phyloP scores from a whole-genome alignment of 2,329 filamentous ascomycete species.

The Orbilia brochopaga region DNA sequence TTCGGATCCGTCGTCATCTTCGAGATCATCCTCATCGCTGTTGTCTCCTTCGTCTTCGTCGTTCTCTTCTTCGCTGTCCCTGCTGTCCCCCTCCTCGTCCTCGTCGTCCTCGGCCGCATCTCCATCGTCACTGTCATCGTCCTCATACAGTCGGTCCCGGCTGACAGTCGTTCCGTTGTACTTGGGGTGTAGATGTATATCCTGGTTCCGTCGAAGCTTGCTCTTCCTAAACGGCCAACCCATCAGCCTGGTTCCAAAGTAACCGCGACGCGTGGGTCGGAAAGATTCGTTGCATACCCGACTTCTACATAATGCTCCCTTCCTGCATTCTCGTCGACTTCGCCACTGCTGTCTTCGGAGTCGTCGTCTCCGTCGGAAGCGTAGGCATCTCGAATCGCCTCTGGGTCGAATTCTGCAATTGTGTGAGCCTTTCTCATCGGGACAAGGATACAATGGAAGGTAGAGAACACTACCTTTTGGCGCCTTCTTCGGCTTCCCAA shows the following conservation, averaged over 20 bases:
- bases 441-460: constrained; percentile 39
- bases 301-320: constrained; percentile 87
- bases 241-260: constrained; percentile 16
- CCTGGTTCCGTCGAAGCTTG: constrained; percentile 76
- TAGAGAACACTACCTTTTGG: constrained; percentile 52
- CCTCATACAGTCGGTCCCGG: constrained; percentile 68
- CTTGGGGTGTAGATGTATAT: constrained; percentile 72
- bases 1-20: constrained; percentile 52
- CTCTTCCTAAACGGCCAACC: constrained; percentile 68
- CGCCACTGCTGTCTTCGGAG: constrained; percentile 63
- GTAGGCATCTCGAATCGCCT: constrained; percentile 65
- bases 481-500: constrained; percentile 53
- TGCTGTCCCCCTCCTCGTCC: too few species aligned
- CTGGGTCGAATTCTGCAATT: constrained; percentile 58
- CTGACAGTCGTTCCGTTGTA: constrained; percentile 80
- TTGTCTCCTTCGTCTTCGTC: constrained; percentile 53
- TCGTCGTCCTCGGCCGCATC: constrained; percentile 63
- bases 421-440: constrained; percentile 28
- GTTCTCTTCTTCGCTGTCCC: constrained; percentile 53
- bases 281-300: constrained; percentile 62
- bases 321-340: constrained; percentile 64
- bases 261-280: background rate
- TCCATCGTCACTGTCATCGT: constrained; percentile 63
- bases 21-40: constrained; percentile 54
- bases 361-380: constrained; percentile 65